Evolutionary conservation across 331 rosid genomes (phyloP).

Genomic region (Stylosanthes scabra): DNA sequence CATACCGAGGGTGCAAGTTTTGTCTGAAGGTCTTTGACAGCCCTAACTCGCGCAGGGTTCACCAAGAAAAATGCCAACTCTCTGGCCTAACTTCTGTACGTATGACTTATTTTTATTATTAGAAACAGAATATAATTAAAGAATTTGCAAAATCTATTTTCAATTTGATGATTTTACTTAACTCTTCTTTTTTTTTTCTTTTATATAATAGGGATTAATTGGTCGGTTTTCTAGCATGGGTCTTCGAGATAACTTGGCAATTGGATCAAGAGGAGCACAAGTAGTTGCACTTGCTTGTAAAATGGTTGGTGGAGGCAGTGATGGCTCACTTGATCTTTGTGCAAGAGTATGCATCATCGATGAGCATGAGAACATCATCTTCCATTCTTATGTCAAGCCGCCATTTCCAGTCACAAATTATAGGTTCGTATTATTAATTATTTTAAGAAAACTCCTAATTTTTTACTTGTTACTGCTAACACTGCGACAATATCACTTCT

Average conservation of each 20-base stretch:
- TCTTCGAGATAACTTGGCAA: slow-evolving; percentile 62
- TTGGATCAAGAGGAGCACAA: slow-evolving; percentile 63
- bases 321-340: slow-evolving; percentile 82
- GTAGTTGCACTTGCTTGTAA: slow-evolving; percentile 91
- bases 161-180: too few species aligned
- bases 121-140: too few species aligned
- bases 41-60: slow-evolving; percentile 68
- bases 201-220: slow-evolving; percentile 58
- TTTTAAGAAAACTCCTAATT: too few species aligned
- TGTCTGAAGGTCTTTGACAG: slow-evolving; percentile 84
- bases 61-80: slow-evolving; percentile 84
- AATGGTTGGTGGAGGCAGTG: slow-evolving; percentile 95
- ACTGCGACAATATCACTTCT: too few species aligned
- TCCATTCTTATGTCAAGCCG: slow-evolving; percentile 83
- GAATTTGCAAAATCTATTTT: too few species aligned
- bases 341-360: slow-evolving; percentile 86
- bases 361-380: slow-evolving; percentile 75
- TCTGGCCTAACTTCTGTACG: background rate
- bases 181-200: background rate
- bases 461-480: too few species aligned
- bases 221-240: slow-evolving; percentile 77
- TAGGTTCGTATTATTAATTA: slow-evolving; percentile 49
- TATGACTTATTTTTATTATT: too few species aligned
- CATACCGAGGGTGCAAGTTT: slow-evolving; percentile 80
- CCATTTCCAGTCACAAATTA: slow-evolving; percentile 74